phyloP scores from a whole-genome alignment of 306 rosid genomes.

The Glycyrrhiza uralensis region DNA sequence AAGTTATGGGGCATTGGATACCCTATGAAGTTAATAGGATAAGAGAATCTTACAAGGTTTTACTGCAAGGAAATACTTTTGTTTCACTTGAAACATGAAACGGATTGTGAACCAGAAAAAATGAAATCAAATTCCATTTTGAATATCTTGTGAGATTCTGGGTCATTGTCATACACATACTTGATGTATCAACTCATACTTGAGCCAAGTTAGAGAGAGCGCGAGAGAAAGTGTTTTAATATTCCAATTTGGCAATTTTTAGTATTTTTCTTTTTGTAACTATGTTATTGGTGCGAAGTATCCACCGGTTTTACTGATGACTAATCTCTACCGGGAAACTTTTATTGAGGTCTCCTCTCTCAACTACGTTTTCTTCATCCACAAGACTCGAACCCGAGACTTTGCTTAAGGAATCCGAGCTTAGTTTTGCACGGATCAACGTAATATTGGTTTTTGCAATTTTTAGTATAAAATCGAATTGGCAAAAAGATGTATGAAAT shows the following conservation, averaged over 20 bases:
- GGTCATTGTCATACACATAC: slow-evolving; percentile 26
- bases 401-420: too few relatives aligned
- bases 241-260: too few relatives aligned
- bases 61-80: slow-evolving; percentile 9
- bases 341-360: too few relatives aligned
- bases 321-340: too few relatives aligned
- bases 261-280: too few relatives aligned
- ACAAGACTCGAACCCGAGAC: too few relatives aligned
- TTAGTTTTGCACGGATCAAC: too few relatives aligned
- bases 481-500: not conserved
- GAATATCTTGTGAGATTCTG: slow-evolving; percentile 37
- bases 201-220: not conserved
- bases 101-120: slow-evolving; percentile 20
- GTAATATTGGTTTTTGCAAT: too few relatives aligned
- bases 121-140: slow-evolving; percentile 28
- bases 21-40: slow-evolving; percentile 9
- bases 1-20: slow-evolving; percentile 17
- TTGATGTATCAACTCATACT: not conserved
- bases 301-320: too few relatives aligned
- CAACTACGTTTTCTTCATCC: too few relatives aligned
- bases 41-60: slow-evolving; percentile 27
- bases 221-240: not conserved
- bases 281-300: too few relatives aligned
- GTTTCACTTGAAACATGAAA: slow-evolving; percentile 24
- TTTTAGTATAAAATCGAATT: not conserved